These are phyloP conservation scores for Cystofilobasidium ferigula DNA, from an alignment of 768 basidiomycete genomes.

Conservation along the genomic window DNA sequence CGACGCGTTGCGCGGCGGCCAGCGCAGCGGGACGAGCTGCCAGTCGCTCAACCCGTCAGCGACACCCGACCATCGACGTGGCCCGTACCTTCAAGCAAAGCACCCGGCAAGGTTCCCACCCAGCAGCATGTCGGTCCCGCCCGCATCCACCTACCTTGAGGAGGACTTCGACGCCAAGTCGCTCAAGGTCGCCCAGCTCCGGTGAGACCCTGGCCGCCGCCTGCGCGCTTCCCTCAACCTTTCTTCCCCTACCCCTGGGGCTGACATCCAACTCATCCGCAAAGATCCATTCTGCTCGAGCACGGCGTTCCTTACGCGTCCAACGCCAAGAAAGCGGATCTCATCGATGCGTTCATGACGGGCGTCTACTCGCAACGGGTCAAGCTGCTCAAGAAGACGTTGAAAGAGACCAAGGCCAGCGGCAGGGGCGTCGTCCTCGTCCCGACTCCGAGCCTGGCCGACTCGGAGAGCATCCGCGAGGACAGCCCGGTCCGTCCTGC, in stretches of 20 bases:
- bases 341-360: slow-evolving; percentile 12
- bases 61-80: no score
- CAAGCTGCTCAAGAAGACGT: slow-evolving; percentile 12
- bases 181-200: slow-evolving; percentile 20
- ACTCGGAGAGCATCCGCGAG: not conserved
- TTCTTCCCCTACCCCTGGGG: not conserved
- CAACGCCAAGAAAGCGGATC: slow-evolving; percentile 17
- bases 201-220: not conserved
- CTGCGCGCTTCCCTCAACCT: not conserved
- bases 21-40: no score
- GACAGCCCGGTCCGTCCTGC: not conserved
- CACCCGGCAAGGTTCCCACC: not conserved
- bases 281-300: slow-evolving; percentile 18
- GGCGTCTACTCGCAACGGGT: slow-evolving; percentile 5
- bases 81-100: not conserved
- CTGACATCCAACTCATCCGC: not conserved
- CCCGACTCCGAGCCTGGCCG: not conserved
- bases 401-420: slow-evolving; percentile 9
- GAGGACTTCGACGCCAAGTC: slow-evolving; percentile 20
- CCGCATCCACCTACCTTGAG: slow-evolving; percentile 20
- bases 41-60: no score
- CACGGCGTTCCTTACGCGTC: slow-evolving; percentile 17
- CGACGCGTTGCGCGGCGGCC: no score
- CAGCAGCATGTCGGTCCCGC: not conserved
- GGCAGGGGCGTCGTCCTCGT: slow-evolving; percentile 4